Evolutionary conservation across 768 basidiomycete genomes (phyloP).

Genomic region (Lentinus brumalis): DNA sequence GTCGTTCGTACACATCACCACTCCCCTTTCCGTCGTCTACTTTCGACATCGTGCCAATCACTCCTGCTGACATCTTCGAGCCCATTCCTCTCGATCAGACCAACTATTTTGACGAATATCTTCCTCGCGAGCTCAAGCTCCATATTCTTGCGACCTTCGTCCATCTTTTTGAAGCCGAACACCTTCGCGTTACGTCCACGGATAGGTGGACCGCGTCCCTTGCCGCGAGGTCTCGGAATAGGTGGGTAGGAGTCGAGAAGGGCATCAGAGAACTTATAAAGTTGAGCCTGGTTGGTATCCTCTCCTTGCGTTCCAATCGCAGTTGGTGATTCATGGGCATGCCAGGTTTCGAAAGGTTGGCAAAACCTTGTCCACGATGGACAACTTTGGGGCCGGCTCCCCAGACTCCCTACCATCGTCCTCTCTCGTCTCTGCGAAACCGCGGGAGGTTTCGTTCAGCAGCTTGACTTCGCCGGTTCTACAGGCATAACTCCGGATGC

Average conservation of each 20-base stretch:
- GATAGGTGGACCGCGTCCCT: conserved; percentile 61
- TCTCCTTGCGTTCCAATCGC: not conserved
- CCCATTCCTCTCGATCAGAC: conserved; percentile 49
- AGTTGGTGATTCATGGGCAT: conserved; percentile 11
- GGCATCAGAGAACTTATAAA: conserved; percentile 79
- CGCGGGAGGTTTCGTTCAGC: conserved; percentile 66
- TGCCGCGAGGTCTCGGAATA: conserved; percentile 60
- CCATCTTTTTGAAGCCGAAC: conserved; percentile 59
- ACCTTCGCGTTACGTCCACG: conserved; percentile 44
- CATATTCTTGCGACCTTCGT: conserved; percentile 59
- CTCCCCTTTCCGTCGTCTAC: conserved; percentile 51
- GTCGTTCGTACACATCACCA: conserved; percentile 66
- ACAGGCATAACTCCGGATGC: conserved; percentile 48
- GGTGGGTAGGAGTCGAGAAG: conserved; percentile 76
- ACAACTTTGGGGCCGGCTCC: conserved; percentile 76
- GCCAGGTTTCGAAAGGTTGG: conserved; percentile 79
- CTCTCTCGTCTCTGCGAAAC: conserved; percentile 53
- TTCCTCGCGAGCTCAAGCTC: conserved; percentile 74
- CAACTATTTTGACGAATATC: conserved; percentile 66
- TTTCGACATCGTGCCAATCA: conserved; percentile 57
- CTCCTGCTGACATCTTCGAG: conserved; percentile 51
- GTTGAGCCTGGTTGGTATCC: conserved; percentile 68
- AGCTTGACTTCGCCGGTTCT: conserved; percentile 67
- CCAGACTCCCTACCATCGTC: conserved; percentile 51
- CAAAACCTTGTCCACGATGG: conserved; percentile 77